Conservation (phyloP, 257 asterid species). For the Lycium barbarum region DNA sequence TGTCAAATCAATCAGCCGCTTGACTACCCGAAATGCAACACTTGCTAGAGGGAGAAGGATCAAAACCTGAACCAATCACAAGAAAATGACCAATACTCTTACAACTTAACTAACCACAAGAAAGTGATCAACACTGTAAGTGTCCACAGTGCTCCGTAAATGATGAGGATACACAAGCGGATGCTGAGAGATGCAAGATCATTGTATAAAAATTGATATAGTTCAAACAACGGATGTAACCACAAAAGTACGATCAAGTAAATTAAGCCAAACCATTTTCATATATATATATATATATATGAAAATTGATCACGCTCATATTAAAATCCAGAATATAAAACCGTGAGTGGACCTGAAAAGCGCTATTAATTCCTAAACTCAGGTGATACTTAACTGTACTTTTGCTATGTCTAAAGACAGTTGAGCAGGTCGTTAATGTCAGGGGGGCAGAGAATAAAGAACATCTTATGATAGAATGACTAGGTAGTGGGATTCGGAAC, state of each 20-base stretch:
- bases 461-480: background rate
- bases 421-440: background rate
- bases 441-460: background rate
- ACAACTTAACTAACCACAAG: constrained; percentile 12
- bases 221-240: background rate
- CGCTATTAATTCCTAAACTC: background rate
- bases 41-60: constrained; percentile 90
- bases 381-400: background rate
- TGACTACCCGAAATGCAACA: constrained; percentile 76
- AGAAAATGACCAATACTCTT: constrained; percentile 22
- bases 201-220: background rate
- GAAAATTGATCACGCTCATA: background rate
- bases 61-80: constrained; percentile 64
- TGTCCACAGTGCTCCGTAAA: background rate
- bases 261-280: background rate
- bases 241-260: background rate
- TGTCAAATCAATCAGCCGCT: constrained; percentile 81
- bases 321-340: background rate
- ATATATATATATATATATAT: too few species aligned
- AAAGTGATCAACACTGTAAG: background rate
- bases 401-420: background rate
- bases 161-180: background rate
- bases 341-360: background rate
- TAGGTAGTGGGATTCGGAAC: background rate
- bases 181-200: background rate